Conservation (phyloP, 1,139 yeast species). For the Saccharomyces hybrid region DNA sequence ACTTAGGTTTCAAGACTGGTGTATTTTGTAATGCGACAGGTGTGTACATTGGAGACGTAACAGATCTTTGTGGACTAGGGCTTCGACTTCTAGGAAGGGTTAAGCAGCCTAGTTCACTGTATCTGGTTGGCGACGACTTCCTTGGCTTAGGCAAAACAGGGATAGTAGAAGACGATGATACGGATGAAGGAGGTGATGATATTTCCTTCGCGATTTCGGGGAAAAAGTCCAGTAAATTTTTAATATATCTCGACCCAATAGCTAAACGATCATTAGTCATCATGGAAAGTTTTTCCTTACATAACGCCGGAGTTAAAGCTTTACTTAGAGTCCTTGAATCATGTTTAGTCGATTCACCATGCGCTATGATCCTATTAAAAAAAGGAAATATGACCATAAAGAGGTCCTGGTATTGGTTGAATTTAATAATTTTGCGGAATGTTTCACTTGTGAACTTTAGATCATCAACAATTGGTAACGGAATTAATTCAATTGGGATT, state of each 20-base stretch:
- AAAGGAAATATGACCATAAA: slow-evolving; percentile 39
- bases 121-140: slow-evolving; percentile 21
- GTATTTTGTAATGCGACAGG: not conserved
- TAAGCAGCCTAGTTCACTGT: slow-evolving; percentile 6
- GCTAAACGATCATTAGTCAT: slow-evolving; percentile 40
- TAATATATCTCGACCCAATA: slow-evolving; percentile 45
- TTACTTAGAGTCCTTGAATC: slow-evolving; percentile 40
- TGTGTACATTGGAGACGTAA: not conserved
- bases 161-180: slow-evolving; percentile 4
- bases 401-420: slow-evolving; percentile 26
- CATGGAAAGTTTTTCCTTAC: slow-evolving; percentile 43
- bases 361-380: slow-evolving; percentile 33
- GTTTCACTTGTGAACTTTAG: slow-evolving; percentile 35
- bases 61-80: slow-evolving; percentile 6
- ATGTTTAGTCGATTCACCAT: slow-evolving; percentile 38
- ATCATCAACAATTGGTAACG: slow-evolving; percentile 43
- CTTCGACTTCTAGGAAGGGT: slow-evolving; percentile 6
- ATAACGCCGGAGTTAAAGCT: slow-evolving; percentile 43
- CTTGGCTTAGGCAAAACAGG: slow-evolving; percentile 27
- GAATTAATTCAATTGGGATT: slow-evolving; percentile 38
- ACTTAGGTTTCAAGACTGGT: not conserved
- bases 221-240: slow-evolving; percentile 45
- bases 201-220: slow-evolving; percentile 15
- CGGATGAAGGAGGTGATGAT: not conserved
- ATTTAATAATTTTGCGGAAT: slow-evolving; percentile 33